Percentiles rank a stretch among this genome's conserved stretches.
Conservation (phyloP, 768 basidiomycete genomes). For the Termitomyces sp. region DNA sequence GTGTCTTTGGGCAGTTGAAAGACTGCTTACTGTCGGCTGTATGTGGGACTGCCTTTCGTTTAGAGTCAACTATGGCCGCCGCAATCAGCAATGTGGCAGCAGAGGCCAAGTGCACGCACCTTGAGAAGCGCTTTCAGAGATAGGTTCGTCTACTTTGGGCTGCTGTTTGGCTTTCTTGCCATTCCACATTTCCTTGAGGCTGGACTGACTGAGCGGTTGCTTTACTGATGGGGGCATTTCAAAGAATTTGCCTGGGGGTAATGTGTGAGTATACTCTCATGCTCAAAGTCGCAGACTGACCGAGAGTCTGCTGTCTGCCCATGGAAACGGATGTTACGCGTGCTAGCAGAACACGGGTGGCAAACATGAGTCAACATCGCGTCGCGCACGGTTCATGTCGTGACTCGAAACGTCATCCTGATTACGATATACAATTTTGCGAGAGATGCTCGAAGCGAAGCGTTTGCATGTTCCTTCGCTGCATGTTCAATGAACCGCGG, state of each 20-base stretch:
- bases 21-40: constrained; percentile 8
- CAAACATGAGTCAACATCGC: constrained; percentile 44
- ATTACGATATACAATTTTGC: background rate
- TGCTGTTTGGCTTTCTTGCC: constrained; percentile 20
- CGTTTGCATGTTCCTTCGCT: background rate
- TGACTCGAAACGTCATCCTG: background rate
- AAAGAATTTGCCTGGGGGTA: constrained; percentile 61
- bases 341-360: constrained; percentile 27
- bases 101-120: constrained; percentile 10
- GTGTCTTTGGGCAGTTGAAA: background rate
- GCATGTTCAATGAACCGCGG: background rate
- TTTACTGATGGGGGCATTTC: constrained; percentile 67
- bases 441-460: no score
- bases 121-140: constrained; percentile 14
- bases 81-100: background rate
- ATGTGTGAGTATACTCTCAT: background rate
- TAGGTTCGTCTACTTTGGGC: constrained; percentile 14
- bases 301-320: constrained; percentile 72
- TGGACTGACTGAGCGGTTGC: constrained; percentile 73
- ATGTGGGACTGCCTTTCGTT: constrained; percentile 26
- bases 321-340: constrained; percentile 31
- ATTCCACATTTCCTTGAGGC: constrained; percentile 70
- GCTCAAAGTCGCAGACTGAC: constrained; percentile 25
- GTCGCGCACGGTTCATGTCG: constrained; percentile 22
- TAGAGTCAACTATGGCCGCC: constrained; percentile 30